Evolutionary conservation across 495 filamentous ascomycete species (phyloP).

Genomic region (Sabuloglossum arenarium): DNA sequence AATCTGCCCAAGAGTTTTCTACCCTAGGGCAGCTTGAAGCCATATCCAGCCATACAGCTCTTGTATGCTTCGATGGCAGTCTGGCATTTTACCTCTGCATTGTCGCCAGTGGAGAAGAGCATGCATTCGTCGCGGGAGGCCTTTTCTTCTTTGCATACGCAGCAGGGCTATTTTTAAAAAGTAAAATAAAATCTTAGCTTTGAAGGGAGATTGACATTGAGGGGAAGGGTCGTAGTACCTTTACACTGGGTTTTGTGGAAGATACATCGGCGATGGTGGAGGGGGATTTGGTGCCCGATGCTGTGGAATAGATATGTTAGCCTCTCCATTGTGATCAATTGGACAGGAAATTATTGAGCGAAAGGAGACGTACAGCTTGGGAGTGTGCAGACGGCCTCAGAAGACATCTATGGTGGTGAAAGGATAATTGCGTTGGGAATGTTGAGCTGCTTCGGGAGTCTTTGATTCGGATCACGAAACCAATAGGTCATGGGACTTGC

Average conservation of each 20-base stretch:
- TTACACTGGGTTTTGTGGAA: neutral
- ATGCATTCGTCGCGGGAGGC: constrained; percentile 88
- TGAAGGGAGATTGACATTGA: neutral
- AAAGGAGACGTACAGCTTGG: neutral
- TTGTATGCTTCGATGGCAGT: constrained; percentile 67
- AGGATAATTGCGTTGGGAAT: no score
- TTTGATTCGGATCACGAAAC: no score
- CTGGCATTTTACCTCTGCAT: constrained; percentile 62
- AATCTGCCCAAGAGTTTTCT: neutral
- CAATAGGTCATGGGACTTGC: no score
- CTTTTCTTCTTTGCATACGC: constrained; percentile 94
- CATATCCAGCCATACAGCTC: constrained; percentile 82
- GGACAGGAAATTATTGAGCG: neutral
- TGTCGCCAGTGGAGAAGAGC: constrained; percentile 68
- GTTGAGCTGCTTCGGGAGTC: no score
- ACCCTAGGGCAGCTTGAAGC: constrained; percentile 37
- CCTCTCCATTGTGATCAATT: neutral
- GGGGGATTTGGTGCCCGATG: no score
- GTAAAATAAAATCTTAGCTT: neutral
- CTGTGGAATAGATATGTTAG: no score
- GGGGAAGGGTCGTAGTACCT: neutral
- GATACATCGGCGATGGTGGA: neutral
- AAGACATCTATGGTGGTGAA: no score
- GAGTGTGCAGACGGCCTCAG: neutral
- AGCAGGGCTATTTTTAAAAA: constrained; percentile 48